Evolutionary conservation across 108 stramenopile species (phyloP), one percentile per base, ranked within the genome.

Genomic region (Cyclostephanos tholiformis): DNA sequence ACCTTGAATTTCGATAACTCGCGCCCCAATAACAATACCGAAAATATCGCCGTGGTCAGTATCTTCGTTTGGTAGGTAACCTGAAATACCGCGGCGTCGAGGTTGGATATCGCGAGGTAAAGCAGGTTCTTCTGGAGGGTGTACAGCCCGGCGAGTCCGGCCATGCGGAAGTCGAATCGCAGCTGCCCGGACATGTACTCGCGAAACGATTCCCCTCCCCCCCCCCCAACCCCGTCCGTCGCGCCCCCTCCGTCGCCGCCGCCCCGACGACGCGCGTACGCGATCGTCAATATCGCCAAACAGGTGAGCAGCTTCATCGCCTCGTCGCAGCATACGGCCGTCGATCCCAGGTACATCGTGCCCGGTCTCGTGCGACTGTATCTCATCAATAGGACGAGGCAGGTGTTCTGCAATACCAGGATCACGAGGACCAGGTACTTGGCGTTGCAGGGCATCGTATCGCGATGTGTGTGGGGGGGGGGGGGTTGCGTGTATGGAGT

Each of bases 41-140:
- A 93, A 76, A 99, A 99, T 6, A 98, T 57, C 8, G 99, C 99
- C 23, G 99, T 98, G 7, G 98, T 98, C 27, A 99, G 84, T 53
- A 98, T 98, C 80, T 99, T 99, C 36, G 96, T 83, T 72, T 99
- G 98, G 75, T 98, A 98, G 68, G 91, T 95, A 1, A 99, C 98
- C 86, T 98, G 98, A 75, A 97, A 98, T 25, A 94, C 97, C 1
- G 97, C 95, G 0, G 97, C 97, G 65, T 98, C 97, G 44, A 99
- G 85, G 65, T 99, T 96, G 23, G 88, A 88, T 74, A 99, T 86
- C 6, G 99, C 98, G n/a, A 95, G 68, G 74, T 98, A 98, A 20
- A 99, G 89, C 1, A 99, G 83, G 85, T 98, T 98, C 86, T 99
- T 99, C 76, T 99, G 99, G 8, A 99, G 63, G 2, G 86, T 91